A percentile compares a stretch with the other conserved stretches of the same genome.
Conservation (phyloP, 192 early-diverging fungal species). For the Mortierella alpina region DNA sequence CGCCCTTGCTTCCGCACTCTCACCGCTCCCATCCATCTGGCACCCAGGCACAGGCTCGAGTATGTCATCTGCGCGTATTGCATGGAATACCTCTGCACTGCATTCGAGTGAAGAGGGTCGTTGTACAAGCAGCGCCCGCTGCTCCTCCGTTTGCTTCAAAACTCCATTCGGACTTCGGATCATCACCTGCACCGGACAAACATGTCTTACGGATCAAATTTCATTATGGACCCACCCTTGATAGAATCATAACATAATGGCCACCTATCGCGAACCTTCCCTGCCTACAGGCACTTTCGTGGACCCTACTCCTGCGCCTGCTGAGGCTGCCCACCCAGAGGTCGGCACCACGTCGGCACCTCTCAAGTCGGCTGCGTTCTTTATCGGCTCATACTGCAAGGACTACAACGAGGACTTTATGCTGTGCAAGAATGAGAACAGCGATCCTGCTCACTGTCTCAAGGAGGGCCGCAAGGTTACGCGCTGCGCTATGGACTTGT, state of each 20-base stretch:
- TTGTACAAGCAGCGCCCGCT: no score
- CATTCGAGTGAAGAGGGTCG: no score
- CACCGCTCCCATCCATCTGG: no score
- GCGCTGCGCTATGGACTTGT: slow-evolving; percentile 90
- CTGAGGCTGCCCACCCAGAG: slow-evolving; percentile 81
- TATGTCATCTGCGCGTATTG: no score
- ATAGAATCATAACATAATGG: slow-evolving; percentile 26
- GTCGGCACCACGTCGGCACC: slow-evolving; percentile 93
- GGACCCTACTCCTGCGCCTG: slow-evolving; percentile 85
- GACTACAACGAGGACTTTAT: slow-evolving; percentile 97
- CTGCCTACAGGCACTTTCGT: slow-evolving; percentile 64
- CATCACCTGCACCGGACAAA: no score
- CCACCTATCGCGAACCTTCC: slow-evolving; percentile 50
- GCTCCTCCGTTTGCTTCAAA: no score
- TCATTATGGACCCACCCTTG: no score
- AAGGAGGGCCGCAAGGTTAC: slow-evolving; percentile 97
- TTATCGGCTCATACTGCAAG: slow-evolving; percentile 89
- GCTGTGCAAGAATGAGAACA: slow-evolving; percentile 93
- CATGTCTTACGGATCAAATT: no score
- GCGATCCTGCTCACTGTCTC: slow-evolving; percentile 91
- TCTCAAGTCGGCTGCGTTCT: slow-evolving; percentile 93
- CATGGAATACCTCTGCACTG: no score
- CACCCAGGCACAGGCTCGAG: no score
- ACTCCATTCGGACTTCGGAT: no score
- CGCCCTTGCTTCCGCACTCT: no score